Evolutionary conservation across 176 grass and related monocot genomes (phyloP), one percentile per base, ranked within the genome.

Genomic region (Musa troglodytarum): DNA sequence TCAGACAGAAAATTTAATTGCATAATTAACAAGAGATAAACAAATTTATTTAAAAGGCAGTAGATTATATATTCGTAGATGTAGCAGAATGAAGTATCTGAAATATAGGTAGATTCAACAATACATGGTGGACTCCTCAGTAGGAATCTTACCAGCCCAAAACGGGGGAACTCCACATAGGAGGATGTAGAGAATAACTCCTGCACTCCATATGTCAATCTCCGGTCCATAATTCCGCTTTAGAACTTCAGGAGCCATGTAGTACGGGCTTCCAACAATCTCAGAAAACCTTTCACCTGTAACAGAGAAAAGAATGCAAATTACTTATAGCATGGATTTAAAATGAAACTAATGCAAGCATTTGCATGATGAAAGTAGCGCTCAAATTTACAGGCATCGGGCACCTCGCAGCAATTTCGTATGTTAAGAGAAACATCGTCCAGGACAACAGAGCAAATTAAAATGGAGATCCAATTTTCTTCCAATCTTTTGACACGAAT

Each of bases 201-300:
- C 95, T 8, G 91, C 95, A 14, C 95, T 99, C 95, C 95, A 99
- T 65, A 99, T 94, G 74, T 99, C 95, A 70, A 99, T 99, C 87
- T 99, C 95, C 23, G 88, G 95, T 69, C 95, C 95, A 76, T 99
- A 99, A 73, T 94, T 99, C 73, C 95, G 82, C 83, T 94, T 99
- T 72, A 99, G 76, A 75, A 99, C 95, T 83, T 99, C 95, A 1
- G 95, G 95, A 58, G 95, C 91, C 95, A 99, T 99, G 78, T 99
- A 99, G 78, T 99, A 99, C 25, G 95, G 95, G 77, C 95, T 99
- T 83, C 95, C 95, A 28, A 99, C 95, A 78, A 99, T 99, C 90
- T 99, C 95, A 82, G 95, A 99, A 81, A 94, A 99, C 9, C 74
- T 94, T 82, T 99, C 95, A 79, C 95, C 95, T 99, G 77, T 65